Evolutionary conservation across 108 stramenopile species (phyloP), one percentile per base, ranked within the genome.

Genomic region (Parmales sp.): DNA sequence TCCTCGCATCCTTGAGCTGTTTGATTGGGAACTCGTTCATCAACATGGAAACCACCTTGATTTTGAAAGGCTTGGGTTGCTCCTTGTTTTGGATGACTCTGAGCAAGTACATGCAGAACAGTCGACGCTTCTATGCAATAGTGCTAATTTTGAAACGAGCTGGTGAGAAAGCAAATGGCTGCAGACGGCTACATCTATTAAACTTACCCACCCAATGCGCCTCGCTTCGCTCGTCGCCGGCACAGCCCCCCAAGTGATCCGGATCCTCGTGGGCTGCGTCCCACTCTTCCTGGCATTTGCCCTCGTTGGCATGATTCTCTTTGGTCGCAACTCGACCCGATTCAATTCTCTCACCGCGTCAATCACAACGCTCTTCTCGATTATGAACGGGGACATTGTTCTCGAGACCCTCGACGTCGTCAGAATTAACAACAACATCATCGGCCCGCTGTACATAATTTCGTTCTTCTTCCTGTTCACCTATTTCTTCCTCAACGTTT

Each of bases 321-420:
- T 48, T 18, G 46, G 46, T 2, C 22, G 22, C 46, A 48, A 48
- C 13, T 48, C 46, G 2, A 48, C 46, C 46, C 46, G 46, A 48
- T 48, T 48, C 46, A 23, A n/a, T 23, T 23, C 22, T 23, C 46
- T 48, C 46, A n/a, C 23, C 46, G 23, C 22, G 3, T 48, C 46
- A n/a, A n/a, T 48, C 11, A 48, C 46, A 23, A 48, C 46, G 46
- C 46, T 48, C 46, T 48, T 48, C 16, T 48, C 46, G 46, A n/a
- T 48, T 3, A 48, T 48, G 46, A 48, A 48, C 46, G 46, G 46
- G 22, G 46, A 48, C 46, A 48, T 48, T 13, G 23, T 48, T 48
- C 16, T 48, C 11, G 46, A 48, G 46, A 48, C 46, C 46, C 16
- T 48, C 22, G 46, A 48, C 13, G 46, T 48, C 22, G 46, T 48